Base-by-base conservation (phyloP, 2,329 filamentous ascomycete species). In the Corniculantispora saksenae region DNA sequence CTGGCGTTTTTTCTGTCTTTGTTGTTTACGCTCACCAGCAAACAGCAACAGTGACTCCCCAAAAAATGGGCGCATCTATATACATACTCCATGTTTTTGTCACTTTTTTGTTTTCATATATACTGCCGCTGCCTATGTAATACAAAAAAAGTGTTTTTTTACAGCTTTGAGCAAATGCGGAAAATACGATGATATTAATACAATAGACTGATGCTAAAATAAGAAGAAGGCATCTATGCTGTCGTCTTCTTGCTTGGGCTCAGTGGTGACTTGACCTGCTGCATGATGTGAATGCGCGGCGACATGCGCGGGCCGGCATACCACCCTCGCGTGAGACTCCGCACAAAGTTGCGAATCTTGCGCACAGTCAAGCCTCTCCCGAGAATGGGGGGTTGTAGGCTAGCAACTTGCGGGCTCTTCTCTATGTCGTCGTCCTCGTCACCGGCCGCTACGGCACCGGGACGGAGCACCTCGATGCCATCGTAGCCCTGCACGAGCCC, bases 291-390 rank as follows among this genome's bases (percentile, higher is more conserved):
- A 51, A 89, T 81, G 60, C 80, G 77, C 7, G 86, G 85, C 67
- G 80, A 80, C 85, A 89, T 88, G 68, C 81, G 80, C 27, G 87
- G 87, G 0, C 88, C 88, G 69, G 86, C 69, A 87, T 88, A 91
- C 84, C 86, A 89, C 0, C 88, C 88, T 2, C 86, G 82, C 0
- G 85, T 88, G 6, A 77, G 66, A 29, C 66, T 67, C 66, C 83
- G 81, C 8, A 85, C 79, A 2, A 67, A 56, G 6, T 79, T 74
- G 65, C 81, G 80, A 40, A 82, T 61, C 29, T 68, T 69, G 35
- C 73, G 76, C 19, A 86, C 72, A 0, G 73, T 56, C 40, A 74
- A 76, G 1, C 81, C 85, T 40, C 77, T 77, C 2, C 85, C 85
- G 1, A 86, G 75, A 2, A 83, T 71, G 19, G 67, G 73, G 25